Base-by-base conservation (phyloP, 2,329 filamentous ascomycete species). In the Drechslerella coelobrocha region DNA sequence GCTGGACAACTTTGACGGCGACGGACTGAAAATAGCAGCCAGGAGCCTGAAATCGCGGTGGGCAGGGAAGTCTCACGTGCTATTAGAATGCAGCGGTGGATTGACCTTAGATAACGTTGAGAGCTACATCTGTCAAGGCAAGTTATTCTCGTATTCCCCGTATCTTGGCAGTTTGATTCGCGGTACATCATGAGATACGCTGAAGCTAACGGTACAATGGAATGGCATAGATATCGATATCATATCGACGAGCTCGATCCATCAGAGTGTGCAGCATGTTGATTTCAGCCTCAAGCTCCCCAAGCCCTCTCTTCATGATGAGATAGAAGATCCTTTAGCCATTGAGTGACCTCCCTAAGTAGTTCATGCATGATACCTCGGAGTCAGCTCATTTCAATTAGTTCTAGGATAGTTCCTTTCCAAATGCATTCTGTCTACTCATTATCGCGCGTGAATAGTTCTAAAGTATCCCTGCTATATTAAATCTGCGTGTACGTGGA, bases 271-370 rank as follows among this genome's bases (percentile, higher is more conserved):
- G 2, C 86, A 89, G 27, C 92, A 97, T 78, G 87, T 99, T 48
- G 94, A 99, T 79, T 97, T 97, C 78, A 97, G 92, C 3, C 83
- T 99, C 75, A 99, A 99, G 82, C 92, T 99, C 73, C 79, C 85
- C 65, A 81, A 81, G 72, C 17, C 14, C 19, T 37, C 51, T 27
- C 23, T 29, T 6, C 27, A 19, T 19, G 31, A 9, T n/a, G 29
- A 57, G 34, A 12, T 23, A 21, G 8, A 27, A 80, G 75, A 74
- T 60, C 9, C 39, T 54, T 26, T 17, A 10, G n/a, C 37, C 34
- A 9, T 31, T 59, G 31, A 23, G 47, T 31, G 24, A 50, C 34
- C 21, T 59, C 12, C 23, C 43, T 39, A 10, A 39, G 17, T 4
- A 39, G n/a, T n/a, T n/a, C n/a, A n/a, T n/a, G 17, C 34, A 39